Percentiles rank a stretch among this genome's conserved stretches.
These are phyloP conservation scores for Hypoxylon sp. DNA, from an alignment of 2,329 filamentous ascomycete genomes.

Conservation along the genomic window DNA sequence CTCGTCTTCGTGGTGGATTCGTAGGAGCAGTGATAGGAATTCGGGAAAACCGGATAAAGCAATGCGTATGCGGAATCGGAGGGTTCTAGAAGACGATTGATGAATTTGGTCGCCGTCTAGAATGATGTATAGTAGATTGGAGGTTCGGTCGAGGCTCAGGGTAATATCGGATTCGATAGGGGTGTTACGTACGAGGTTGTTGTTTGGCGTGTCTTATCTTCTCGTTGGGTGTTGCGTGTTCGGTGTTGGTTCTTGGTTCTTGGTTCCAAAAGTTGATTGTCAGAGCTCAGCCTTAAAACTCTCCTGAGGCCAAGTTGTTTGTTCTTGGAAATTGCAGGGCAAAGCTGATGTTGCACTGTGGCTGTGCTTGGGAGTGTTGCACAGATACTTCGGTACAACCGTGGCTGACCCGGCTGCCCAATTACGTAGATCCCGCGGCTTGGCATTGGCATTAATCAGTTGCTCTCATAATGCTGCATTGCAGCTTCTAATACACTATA, in stretches of 20 bases:
- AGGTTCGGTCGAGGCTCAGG: constrained; percentile 5
- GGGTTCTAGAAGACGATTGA: constrained; percentile 31
- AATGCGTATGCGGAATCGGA: constrained; percentile 7
- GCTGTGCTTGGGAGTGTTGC: constrained; percentile 21
- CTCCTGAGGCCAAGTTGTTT: constrained; percentile 43
- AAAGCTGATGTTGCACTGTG: constrained; percentile 20
- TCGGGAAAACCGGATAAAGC: constrained; percentile 43
- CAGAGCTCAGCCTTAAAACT: constrained; percentile 39
- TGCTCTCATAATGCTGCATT: no score
- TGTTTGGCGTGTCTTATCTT: constrained; percentile 14
- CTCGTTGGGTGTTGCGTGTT: neutral
- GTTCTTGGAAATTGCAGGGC: constrained; percentile 35
- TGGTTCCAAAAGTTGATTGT: neutral
- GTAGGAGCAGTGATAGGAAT: constrained; percentile 6
- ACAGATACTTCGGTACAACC: constrained; percentile 1
- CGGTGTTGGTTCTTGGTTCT: neutral
- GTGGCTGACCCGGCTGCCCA: constrained; percentile 6
- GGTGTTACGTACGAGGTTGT: neutral
- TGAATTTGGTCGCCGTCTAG: constrained; percentile 11
- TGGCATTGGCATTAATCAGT: neutral
- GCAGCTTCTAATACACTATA: no score
- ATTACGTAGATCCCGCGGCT: constrained; percentile 13
- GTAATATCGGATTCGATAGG: constrained; percentile 5
- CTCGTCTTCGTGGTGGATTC: constrained; percentile 13
- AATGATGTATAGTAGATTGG: constrained; percentile 9